Evolutionary conservation across 768 basidiomycete species (phyloP).

Genomic region (Cystobasidium onofrii): DNA sequence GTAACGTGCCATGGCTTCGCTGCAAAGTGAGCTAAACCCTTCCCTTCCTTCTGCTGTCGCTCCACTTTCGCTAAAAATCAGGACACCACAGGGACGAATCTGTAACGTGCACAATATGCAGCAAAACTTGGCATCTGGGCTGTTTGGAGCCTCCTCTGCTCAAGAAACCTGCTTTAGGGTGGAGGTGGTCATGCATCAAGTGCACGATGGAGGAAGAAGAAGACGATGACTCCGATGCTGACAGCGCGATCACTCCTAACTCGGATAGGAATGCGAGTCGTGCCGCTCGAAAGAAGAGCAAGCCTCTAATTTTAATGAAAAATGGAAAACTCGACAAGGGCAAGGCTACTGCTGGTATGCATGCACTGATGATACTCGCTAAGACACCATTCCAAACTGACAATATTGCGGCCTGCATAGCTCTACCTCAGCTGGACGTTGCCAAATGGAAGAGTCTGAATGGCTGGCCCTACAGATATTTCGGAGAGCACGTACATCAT

Average conservation of each 20-base stretch:
- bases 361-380: neutral
- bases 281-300: neutral
- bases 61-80: constrained; percentile 33
- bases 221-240: constrained; percentile 14
- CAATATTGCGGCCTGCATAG: neutral
- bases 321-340: constrained; percentile 29
- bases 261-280: neutral
- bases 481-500: constrained; percentile 46
- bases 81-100: constrained; percentile 59
- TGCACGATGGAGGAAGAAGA: constrained; percentile 11
- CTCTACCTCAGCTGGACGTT: constrained; percentile 19
- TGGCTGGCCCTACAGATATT: constrained; percentile 91
- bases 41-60: neutral
- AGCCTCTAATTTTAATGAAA: neutral
- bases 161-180: constrained; percentile 87
- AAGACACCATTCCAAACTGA: neutral
- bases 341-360: constrained; percentile 20
- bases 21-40: constrained; percentile 57
- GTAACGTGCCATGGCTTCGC: constrained; percentile 82
- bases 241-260: neutral
- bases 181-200: constrained; percentile 77
- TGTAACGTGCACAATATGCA: constrained; percentile 83
- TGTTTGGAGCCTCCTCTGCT: constrained; percentile 85
- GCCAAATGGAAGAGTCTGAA: constrained; percentile 59
- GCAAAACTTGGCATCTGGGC: constrained; percentile 85